A percentile compares a stretch with the other conserved stretches of the same genome.
phyloP scores from a whole-genome alignment of 169 alveolate species.

The Plasmodium adleri region DNA sequence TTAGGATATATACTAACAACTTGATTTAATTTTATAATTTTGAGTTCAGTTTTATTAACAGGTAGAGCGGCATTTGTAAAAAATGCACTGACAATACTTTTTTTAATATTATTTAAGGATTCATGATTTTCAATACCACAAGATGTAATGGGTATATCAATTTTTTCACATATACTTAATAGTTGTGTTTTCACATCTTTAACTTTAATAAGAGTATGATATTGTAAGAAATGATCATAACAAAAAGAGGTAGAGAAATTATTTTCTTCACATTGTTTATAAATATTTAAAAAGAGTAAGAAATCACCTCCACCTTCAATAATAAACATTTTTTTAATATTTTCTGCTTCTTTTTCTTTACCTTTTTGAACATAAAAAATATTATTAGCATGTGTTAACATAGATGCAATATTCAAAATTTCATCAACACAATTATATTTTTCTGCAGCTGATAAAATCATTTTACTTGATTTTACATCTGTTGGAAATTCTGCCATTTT shows the following conservation, averaged over 20 bases:
- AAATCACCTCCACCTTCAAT: constrained; percentile 98
- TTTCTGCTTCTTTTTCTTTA: constrained; percentile 98
- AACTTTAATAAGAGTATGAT: constrained; percentile 96
- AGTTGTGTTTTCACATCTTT: constrained; percentile 97
- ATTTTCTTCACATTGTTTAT: constrained; percentile 98
- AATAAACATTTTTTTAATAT: constrained; percentile 95
- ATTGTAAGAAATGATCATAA: constrained; percentile 97
- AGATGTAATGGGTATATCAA: constrained; percentile 84
- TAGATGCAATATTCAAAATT: constrained; percentile 95
- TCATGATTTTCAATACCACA: constrained; percentile 73
- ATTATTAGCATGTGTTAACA: constrained; percentile 97
- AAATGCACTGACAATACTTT: constrained; percentile 72
- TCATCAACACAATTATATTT: constrained; percentile 97
- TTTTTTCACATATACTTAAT: constrained; percentile 81
- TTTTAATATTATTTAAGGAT: constrained; percentile 45
- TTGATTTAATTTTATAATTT: constrained; percentile 67
- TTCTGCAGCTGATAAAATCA: constrained; percentile 90
- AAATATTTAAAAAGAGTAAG: constrained; percentile 95
- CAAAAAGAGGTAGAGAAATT: constrained; percentile 96
- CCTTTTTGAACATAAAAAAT: constrained; percentile 98
- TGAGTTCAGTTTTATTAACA: constrained; percentile 58
- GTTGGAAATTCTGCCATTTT: constrained; percentile 99
- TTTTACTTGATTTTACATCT: constrained; percentile 97
- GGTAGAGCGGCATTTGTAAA: constrained; percentile 73
- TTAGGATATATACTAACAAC: constrained; percentile 72